A percentile compares a stretch with the other conserved stretches of the same genome.
Conservation (phyloP, 495 filamentous ascomycete genomes). For the Lasiosphaeria hispida region DNA sequence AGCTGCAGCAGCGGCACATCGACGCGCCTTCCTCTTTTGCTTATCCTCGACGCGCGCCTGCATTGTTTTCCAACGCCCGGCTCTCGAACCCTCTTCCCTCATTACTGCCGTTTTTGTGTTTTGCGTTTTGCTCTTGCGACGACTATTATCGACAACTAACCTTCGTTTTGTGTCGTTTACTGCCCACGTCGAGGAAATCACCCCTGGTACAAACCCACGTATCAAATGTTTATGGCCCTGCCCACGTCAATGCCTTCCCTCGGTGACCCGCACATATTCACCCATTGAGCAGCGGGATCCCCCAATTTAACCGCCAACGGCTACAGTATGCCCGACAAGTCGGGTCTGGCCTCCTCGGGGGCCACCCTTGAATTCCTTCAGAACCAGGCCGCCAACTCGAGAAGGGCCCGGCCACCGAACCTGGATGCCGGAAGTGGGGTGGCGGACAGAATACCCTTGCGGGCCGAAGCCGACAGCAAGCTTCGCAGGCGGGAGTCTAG, state of each 20-base stretch:
- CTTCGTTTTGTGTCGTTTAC: neutral
- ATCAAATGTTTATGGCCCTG: neutral
- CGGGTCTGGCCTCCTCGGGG: slow-evolving; percentile 22
- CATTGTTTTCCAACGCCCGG: neutral
- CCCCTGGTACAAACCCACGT: neutral
- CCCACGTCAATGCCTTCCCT: slow-evolving; percentile 9
- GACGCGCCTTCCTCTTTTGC: slow-evolving; percentile 26
- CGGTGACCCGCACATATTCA: slow-evolving; percentile 10
- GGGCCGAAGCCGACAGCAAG: slow-evolving; percentile 26
- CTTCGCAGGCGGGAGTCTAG: slow-evolving; percentile 45
- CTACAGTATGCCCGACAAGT: slow-evolving; percentile 21
- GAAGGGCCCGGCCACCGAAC: slow-evolving; percentile 26
- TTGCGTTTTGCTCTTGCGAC: neutral
- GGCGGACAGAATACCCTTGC: slow-evolving; percentile 24
- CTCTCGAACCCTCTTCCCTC: neutral
- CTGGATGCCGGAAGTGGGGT: slow-evolving; percentile 16
- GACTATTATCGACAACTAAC: neutral
- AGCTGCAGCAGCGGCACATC: slow-evolving; percentile 17
- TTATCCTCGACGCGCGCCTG: slow-evolving; percentile 22
- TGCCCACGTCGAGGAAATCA: neutral
- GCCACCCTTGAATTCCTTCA: slow-evolving; percentile 21
- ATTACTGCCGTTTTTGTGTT: neutral
- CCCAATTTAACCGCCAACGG: slow-evolving; percentile 14
- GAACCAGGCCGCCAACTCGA: slow-evolving; percentile 17
- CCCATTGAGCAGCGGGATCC: slow-evolving; percentile 10